phyloP scores from a whole-genome alignment of 169 alveolate genomes.

The Plasmodium adleri region DNA sequence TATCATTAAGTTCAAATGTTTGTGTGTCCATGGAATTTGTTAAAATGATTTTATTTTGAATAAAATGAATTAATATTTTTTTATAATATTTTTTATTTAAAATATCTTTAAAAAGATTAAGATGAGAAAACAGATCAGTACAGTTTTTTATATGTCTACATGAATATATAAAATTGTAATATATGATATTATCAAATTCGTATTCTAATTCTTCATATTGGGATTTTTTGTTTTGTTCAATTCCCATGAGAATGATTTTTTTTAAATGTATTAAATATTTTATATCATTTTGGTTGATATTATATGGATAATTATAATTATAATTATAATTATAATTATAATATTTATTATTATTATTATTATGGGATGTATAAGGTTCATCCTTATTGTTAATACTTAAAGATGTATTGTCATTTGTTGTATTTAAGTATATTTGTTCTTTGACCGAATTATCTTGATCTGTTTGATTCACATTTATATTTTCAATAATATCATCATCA shows the following conservation, averaged over 20 bases:
- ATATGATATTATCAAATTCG: slow-evolving; percentile 56
- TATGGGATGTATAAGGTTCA: slow-evolving; percentile 1
- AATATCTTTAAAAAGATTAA: slow-evolving; percentile 47
- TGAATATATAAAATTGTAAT: slow-evolving; percentile 24
- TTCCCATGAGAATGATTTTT: slow-evolving; percentile 60
- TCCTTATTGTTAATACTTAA: neutral
- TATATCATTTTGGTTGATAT: slow-evolving; percentile 33
- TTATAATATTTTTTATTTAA: slow-evolving; percentile 36
- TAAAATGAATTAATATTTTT: slow-evolving; percentile 52
- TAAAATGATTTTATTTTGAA: slow-evolving; percentile 28
- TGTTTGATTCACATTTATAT: too few relatives aligned
- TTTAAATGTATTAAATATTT: slow-evolving; percentile 48
- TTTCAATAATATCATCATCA: too few relatives aligned
- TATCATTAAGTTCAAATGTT: slow-evolving; percentile 15
- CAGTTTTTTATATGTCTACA: slow-evolving; percentile 1
- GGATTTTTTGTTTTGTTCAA: slow-evolving; percentile 24
- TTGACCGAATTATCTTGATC: neutral
- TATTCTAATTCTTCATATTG: slow-evolving; percentile 27
- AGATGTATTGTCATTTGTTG: neutral
- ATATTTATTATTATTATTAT: neutral
- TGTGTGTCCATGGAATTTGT: slow-evolving; percentile 11
- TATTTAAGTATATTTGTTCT: neutral
- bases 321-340: neutral
- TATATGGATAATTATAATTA: too few relatives aligned
- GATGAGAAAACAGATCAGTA: slow-evolving; percentile 17